Conservation (phyloP, 1,284 basidiomycete species). For the Serendipita sp. region DNA sequence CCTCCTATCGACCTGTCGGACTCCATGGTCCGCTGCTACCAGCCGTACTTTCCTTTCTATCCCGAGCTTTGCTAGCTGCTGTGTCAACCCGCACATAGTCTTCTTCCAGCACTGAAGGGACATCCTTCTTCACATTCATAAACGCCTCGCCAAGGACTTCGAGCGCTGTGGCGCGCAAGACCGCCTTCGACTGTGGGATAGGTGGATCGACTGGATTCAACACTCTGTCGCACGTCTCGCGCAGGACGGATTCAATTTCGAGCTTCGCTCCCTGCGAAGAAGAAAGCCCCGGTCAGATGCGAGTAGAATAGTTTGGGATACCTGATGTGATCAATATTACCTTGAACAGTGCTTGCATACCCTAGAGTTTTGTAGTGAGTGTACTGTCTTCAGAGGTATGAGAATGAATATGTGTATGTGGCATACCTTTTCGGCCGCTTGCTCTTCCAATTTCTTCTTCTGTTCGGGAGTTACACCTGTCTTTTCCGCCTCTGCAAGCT, state of each 20-base stretch:
- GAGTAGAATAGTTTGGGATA: background rate
- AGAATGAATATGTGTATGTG: background rate
- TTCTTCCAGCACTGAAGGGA: constrained; percentile 29
- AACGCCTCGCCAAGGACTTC: constrained; percentile 74
- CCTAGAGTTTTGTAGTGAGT: constrained; percentile 13
- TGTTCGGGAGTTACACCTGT: constrained; percentile 78
- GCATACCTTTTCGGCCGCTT: constrained; percentile 79
- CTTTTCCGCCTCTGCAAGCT: constrained; percentile 84
- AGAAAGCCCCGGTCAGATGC: background rate
- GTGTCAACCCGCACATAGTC: constrained; percentile 81
- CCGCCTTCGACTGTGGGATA: constrained; percentile 38
- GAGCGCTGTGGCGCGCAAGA: constrained; percentile 66
- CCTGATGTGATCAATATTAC: constrained; percentile 23
- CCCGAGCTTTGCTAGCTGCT: constrained; percentile 25
- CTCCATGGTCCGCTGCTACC: background rate
- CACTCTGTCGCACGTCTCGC: constrained; percentile 85
- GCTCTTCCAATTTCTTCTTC: constrained; percentile 82
- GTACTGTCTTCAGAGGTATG: background rate
- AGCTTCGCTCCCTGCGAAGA: constrained; percentile 70
- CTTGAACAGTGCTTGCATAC: constrained; percentile 86
- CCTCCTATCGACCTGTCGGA: background rate
- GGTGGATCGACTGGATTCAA: constrained; percentile 31
- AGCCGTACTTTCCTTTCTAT: constrained; percentile 11
- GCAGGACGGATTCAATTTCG: constrained; percentile 85
- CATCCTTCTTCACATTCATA: constrained; percentile 53